Conservation (phyloP, 768 basidiomycete genomes). For the Podaxis rugospora region DNA sequence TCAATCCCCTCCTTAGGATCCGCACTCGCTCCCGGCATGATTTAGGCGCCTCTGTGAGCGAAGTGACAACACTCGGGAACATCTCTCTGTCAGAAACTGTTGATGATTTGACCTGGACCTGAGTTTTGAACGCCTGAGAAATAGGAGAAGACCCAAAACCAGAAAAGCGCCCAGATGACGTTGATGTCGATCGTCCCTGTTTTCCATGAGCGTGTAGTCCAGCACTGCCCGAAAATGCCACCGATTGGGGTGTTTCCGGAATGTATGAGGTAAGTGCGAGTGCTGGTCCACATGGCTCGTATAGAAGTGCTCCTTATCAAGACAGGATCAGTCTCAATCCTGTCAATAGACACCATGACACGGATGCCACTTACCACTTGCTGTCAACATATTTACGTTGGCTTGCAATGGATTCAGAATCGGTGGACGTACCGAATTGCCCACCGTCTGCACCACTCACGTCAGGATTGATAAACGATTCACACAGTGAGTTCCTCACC, state of each 20-base stretch:
- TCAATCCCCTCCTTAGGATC: neutral
- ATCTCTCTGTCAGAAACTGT: neutral
- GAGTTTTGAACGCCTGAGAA: neutral
- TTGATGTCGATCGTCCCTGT: neutral
- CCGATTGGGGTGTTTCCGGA: slow-evolving; percentile 23
- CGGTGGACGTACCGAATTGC: neutral
- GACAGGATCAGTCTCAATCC: neutral
- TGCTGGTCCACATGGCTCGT: slow-evolving; percentile 18
- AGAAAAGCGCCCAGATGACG: neutral
- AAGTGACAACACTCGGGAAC: neutral
- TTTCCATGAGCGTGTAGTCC: neutral
- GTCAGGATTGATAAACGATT: neutral
- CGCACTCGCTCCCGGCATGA: neutral
- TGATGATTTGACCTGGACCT: neutral
- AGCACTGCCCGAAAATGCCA: slow-evolving; percentile 8
- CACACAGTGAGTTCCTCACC: slow-evolving; percentile 16
- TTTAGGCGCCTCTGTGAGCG: neutral
- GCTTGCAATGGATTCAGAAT: neutral
- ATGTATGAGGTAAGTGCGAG: slow-evolving; percentile 29
- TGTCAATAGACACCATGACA: neutral
- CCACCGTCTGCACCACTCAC: neutral
- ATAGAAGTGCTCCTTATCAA: neutral
- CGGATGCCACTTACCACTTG: neutral
- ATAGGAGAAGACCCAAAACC: neutral
- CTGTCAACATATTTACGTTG: neutral